Evolutionary conservation across 1,139 yeast genomes (phyloP).

Genomic region (Diutina pseudorugosa): DNA sequence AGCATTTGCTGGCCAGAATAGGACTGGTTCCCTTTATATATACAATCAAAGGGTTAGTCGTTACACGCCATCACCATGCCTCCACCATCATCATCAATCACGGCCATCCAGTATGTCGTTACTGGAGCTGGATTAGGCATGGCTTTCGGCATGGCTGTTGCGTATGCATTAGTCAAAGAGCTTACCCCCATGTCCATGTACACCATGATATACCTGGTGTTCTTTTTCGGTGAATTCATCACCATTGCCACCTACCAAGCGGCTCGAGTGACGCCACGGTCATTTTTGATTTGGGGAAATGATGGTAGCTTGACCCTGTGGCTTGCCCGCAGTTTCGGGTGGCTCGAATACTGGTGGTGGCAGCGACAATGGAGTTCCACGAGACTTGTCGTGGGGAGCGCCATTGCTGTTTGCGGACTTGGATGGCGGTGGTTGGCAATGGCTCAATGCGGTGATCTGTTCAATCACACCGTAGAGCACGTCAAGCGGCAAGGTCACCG

Average conservation of each 20-base stretch:
- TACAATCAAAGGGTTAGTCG: not conserved
- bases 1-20: too few relatives aligned
- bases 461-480: not conserved
- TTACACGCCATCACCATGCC: not conserved
- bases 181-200: not conserved
- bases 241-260: not conserved
- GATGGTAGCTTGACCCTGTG: not conserved
- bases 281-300: not conserved
- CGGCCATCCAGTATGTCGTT: not conserved
- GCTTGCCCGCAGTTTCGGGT: not conserved
- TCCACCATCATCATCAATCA: not conserved
- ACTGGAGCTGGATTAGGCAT: not conserved
- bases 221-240: slow-evolving; percentile 1
- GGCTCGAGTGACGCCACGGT: not conserved
- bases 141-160: not conserved
- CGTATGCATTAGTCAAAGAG: too few relatives aligned
- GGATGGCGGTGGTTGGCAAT: not conserved
- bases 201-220: not conserved
- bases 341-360: not conserved
- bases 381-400: not conserved
- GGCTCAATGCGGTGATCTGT: not conserved
- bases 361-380: not conserved
- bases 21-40: too few relatives aligned
- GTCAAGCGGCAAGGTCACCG: not conserved
- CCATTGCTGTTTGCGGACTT: not conserved